Evolutionary conservation across 768 basidiomycete genomes (phyloP), one percentile per base, ranked within the genome.

Genomic region (Boletus bicolor): DNA sequence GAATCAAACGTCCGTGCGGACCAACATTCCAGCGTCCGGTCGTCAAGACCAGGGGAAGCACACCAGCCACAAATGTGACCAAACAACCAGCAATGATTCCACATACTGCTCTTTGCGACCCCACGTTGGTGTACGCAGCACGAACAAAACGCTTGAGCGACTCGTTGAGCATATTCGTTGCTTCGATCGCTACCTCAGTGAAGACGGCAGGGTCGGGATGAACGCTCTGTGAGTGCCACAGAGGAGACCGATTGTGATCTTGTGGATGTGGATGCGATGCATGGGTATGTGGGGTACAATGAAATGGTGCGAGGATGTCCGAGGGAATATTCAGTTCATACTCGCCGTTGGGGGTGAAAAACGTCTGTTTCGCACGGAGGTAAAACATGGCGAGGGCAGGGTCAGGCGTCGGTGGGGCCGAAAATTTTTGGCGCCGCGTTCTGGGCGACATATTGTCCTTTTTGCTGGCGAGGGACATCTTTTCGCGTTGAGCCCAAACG

Each of bases 311-410:
- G 35, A 90, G 81, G 32, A 86, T 70, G 49, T 82, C 80, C 9
- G 85, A 85, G 11, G 86, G 79, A 26, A 91, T 79, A 57, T 86
- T 80, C 62, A 91, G 83, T 58, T 89, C 87, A 63, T 87, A 91
- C 42, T 79, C 76, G 44, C 84, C 82, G 54, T 81, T 81, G 19
- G 87, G 87, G 3, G 84, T 86, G 58, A 91, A 82, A 67, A 92
- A 92, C 0, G 89, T 91, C 65, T 88, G 82, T 61, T 89, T 90
- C 10, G 89, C 89, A 37, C 89, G 84, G 4, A 81, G 75, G 65
- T 88, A 92, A 72, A 90, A 91, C 75, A 87, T 79, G 56, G 86
- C 82, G 47, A 91, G 75, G 5, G 83, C 71, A 0, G 82, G 81
- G 47, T 77, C 75, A 30, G 77, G 79, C 3, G 67, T 60, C 3